Evolutionary conservation across 129 eudicot genomes (phyloP).

Genomic region (Flaveria sonorensis): DNA sequence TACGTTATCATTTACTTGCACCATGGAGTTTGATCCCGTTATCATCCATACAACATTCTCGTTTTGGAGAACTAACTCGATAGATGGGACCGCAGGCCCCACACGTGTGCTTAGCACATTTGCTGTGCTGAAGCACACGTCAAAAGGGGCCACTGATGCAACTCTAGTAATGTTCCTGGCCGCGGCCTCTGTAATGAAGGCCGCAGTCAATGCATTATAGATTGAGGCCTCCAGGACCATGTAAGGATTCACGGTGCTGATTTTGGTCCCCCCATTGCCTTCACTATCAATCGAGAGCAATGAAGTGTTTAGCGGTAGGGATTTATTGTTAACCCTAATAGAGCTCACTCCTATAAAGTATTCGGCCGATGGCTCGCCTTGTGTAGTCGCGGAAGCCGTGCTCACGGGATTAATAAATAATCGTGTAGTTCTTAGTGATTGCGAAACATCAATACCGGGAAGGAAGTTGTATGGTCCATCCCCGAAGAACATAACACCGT

Average conservation of each 20-base stretch:
- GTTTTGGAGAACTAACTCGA: constrained; percentile 51
- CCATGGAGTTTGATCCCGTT: constrained; percentile 66
- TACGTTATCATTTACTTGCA: constrained; percentile 44
- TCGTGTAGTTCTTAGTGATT: constrained; percentile 38
- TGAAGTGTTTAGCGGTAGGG: constrained; percentile 46
- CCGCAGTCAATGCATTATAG: constrained; percentile 37
- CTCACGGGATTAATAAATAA: constrained; percentile 48
- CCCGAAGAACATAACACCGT: constrained; percentile 58
- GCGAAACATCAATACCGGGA: constrained; percentile 39
- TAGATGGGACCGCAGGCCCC: constrained; percentile 53
- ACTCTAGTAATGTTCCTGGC: constrained; percentile 42
- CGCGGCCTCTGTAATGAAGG: constrained; percentile 40
- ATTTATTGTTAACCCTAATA: constrained; percentile 43
- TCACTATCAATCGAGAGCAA: constrained; percentile 42
- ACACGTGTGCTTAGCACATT: constrained; percentile 42
- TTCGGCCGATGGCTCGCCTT: constrained; percentile 50
- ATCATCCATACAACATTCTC: constrained; percentile 46
- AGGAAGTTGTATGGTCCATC: constrained; percentile 55
- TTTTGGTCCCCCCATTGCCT: constrained; percentile 72
- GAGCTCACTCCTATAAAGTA: constrained; percentile 60
- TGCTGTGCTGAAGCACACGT: constrained; percentile 40
- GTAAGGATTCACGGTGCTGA: constrained; percentile 66
- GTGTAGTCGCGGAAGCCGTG: constrained; percentile 30
- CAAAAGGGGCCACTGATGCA: constrained; percentile 47
- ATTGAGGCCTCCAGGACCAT: constrained; percentile 52